Base-by-base conservation (phyloP, 306 rosid genomes). In the Gillenia trifoliata region DNA sequence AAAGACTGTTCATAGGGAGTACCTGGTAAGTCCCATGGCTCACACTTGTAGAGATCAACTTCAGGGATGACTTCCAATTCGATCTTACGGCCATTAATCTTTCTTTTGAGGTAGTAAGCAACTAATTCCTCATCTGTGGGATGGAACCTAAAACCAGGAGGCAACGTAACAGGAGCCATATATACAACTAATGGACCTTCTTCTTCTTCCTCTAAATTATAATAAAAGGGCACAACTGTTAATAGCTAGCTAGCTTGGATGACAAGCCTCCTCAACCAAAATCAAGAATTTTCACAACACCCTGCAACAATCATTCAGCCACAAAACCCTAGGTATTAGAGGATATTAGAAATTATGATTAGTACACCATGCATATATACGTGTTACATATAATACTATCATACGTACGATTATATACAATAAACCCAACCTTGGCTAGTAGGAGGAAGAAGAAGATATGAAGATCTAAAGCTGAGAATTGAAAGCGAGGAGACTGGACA, bases 1-100 rank as follows among this genome's bases (percentile, higher is more conserved):
- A 45, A 45, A 45, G 19, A 45, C 52, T 4, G 52, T 15, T 15
- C 20, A 45, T 6, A 45, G 7, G 17, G 52, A 16, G 52, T 13
- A 93, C 98, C 98, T 71, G 98, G 98, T 76, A 93, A 84, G 75
- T 91, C 97, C 98, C 98, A 93, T 1, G 98, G 98, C 76, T 93
- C 98, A 69, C 97, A 93, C 81, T 93, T 93, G 82, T 93, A 93
- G 68, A 93, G 97, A 88, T 93, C 98, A 68, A 93, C 97, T 74
- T 93, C 98, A n/a, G 97, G 88, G 76, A 93, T 93, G 88, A 93
- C 75, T 84, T 93, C 98, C 65, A 93, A 71, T 68, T 93, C 97
- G 45, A 93, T 91, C 74, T 75, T 85, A 4, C 87, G 86, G 9
- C 98, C 96, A 61, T 93, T 93, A 75, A 93, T 93, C 86, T 93